phyloP scores from a whole-genome alignment of 768 basidiomycete species.

The Lenzites betulinus region DNA sequence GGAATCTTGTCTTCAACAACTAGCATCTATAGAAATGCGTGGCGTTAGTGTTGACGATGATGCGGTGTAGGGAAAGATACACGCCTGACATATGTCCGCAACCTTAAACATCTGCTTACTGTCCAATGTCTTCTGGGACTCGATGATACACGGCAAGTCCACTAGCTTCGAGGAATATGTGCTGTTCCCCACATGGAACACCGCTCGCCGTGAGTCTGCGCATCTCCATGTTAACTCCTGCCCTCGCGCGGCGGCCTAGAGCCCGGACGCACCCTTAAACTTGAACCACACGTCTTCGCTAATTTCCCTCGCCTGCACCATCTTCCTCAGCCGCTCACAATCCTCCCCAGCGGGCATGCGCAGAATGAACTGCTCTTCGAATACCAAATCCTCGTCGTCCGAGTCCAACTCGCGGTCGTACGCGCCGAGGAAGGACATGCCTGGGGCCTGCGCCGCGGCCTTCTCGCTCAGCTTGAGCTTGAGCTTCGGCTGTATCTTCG shows the following conservation, averaged over 20 bases:
- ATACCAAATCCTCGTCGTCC: conserved; percentile 90
- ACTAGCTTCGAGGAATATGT: conserved; percentile 91
- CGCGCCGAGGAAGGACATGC: conserved; percentile 85
- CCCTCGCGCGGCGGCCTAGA: background rate
- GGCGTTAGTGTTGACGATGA: background rate
- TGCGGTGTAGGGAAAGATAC: conserved; percentile 32
- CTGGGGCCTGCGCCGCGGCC: conserved; percentile 76
- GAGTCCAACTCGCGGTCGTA: conserved; percentile 96
- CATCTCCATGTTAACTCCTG: background rate
- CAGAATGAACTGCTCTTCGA: conserved; percentile 97
- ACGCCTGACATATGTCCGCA: conserved; percentile 98
- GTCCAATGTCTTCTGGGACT: conserved; percentile 94
- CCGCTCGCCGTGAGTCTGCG: conserved; percentile 85
- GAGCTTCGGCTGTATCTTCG: conserved; percentile 59
- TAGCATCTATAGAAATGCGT: conserved; percentile 69
- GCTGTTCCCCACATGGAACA: conserved; percentile 82
- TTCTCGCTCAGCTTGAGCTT: conserved; percentile 89
- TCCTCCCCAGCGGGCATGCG: conserved; percentile 86
- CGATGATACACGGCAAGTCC: conserved; percentile 91
- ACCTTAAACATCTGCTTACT: conserved; percentile 98
- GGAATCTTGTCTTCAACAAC: conserved; percentile 78
- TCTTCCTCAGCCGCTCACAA: conserved; percentile 76
- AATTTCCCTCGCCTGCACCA: conserved; percentile 78
- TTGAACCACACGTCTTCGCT: conserved; percentile 92
- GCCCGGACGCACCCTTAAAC: conserved; percentile 73